These are phyloP conservation scores for Dichotomopilus funicola DNA, from an alignment of 2,329 filamentous ascomycete genomes.

Conservation along the genomic window DNA sequence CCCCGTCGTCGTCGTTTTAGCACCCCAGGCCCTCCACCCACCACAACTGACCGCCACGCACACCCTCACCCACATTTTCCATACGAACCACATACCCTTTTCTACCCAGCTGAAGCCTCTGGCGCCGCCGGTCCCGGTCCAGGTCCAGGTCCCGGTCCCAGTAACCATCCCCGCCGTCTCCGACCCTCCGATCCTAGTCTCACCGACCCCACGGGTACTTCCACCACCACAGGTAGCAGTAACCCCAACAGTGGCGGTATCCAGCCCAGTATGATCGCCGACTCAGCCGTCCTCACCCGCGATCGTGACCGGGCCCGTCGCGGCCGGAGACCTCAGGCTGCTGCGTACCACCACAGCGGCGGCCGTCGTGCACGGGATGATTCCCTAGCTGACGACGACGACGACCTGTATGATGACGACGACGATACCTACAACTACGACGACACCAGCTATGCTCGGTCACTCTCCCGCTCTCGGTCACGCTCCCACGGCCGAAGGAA, in stretches of 20 bases:
- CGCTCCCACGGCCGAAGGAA: too few relatives aligned
- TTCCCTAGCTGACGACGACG: neutral
- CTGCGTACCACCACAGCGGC: neutral
- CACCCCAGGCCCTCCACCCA: slow-evolving; percentile 12
- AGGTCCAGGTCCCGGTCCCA: neutral
- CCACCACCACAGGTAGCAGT: neutral
- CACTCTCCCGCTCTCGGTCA: neutral
- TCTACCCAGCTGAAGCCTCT: slow-evolving; percentile 1
- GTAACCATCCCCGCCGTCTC: too few relatives aligned
- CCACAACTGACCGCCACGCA: neutral
- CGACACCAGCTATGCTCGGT: neutral
- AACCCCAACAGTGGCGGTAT: neutral
- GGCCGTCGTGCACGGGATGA: neutral
- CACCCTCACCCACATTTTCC: slow-evolving; percentile 3
- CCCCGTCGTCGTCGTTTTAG: slow-evolving; percentile 13
- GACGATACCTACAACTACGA: neutral
- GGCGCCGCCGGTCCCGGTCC: slow-evolving; percentile 2
- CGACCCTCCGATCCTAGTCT: neutral
- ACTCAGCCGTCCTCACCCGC: slow-evolving; percentile 1
- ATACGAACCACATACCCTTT: slow-evolving; percentile 9
- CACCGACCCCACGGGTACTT: neutral
- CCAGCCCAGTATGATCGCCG: neutral
- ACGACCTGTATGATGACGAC: neutral
- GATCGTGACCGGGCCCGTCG: neutral
- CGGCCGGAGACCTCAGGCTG: neutral